These are phyloP conservation scores for Beauveria sp. DNA, from an alignment of 2,329 filamentous ascomycete genomes.

Conservation along the genomic window DNA sequence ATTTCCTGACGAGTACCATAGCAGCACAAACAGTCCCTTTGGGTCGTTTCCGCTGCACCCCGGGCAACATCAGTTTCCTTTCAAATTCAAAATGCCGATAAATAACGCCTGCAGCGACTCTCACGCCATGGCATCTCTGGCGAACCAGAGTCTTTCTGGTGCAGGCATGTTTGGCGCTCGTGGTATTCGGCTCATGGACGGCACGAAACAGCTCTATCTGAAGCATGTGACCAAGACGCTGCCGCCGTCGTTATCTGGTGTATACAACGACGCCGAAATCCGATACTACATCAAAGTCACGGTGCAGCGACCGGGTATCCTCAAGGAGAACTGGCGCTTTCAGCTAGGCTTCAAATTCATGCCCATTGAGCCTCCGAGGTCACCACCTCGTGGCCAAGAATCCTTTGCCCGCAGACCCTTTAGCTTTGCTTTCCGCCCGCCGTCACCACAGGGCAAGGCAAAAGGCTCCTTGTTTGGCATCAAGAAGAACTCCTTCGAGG, in stretches of 20 bases:
- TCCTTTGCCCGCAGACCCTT: conserved; percentile 73
- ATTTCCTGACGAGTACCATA: conserved; percentile 53
- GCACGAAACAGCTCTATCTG: conserved; percentile 54
- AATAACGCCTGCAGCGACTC: conserved; percentile 63
- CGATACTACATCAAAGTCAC: conserved; percentile 96
- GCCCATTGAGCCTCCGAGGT: conserved; percentile 82
- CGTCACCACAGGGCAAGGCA: conserved; percentile 33
- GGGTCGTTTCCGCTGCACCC: conserved; percentile 54
- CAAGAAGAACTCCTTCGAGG: conserved; percentile 19
- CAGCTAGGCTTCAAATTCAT: conserved; percentile 72
- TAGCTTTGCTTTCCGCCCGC: conserved; percentile 40
- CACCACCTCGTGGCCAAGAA: conserved; percentile 60
- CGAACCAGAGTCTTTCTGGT: conserved; percentile 45
- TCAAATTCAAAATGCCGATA: conserved; percentile 69
- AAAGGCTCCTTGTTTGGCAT: conserved; percentile 55
- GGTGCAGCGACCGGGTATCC: conserved; percentile 76
- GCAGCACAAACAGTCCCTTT: conserved; percentile 31
- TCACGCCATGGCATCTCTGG: conserved; percentile 37
- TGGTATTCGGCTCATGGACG: conserved; percentile 52
- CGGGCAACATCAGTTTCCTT: conserved; percentile 69
- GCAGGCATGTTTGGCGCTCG: conserved; percentile 42
- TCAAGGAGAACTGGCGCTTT: conserved; percentile 80
- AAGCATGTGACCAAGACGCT: conserved; percentile 76
- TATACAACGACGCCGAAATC: conserved; percentile 81
- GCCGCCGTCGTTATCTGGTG: conserved; percentile 81